Evolutionary conservation across 441 rosid species (phyloP), one percentile per base, ranked within the genome.

Genomic region (Populus hybrid): DNA sequence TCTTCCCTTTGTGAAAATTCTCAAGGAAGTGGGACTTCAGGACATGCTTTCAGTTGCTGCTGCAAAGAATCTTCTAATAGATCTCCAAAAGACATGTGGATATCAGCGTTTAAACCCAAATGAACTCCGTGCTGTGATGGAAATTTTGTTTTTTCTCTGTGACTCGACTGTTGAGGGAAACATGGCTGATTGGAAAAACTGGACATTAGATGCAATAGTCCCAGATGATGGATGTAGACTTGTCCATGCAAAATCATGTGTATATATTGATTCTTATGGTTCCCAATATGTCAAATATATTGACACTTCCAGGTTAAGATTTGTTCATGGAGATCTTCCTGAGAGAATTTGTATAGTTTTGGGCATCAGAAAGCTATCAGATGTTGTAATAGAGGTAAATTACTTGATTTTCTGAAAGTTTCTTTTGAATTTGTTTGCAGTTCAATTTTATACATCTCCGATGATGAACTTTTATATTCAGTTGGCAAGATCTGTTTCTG

Each of bases 161-260:
- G 94, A 88, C 79, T 84, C 79, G 74, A 82, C 73, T 69, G 76
- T 73, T 70, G 87, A 84, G 77, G 86, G 77, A 77, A 84, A 86
- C 73, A 72, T 61, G 69, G 68, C 85, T 28, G 66, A 75, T 77
- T 73, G 31, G 77, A 36, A 82, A 72, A 75, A 67, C 77, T 80
- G 88, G 90, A 87, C 81, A 75, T 84, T 87, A 64, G 93, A 92
- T 86, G 93, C 90, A 73, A 82, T 96, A 72, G 88, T 96, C 80
- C 97, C 98, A 77, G 99, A 96, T 76, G 98, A 96, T 83, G 98
- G 98, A 77, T 89, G 99, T 89, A 92, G 98, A 82, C 98, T 96
- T 75, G 89, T 96, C 78, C 96, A 93, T 78, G 95, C 97, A 73
- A 87, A 82, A 82, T 87, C 92, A 45, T 94, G 98, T 83, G 92